Base-by-base conservation (phyloP, 768 basidiomycete species). In the Phlegmacium glaucopus region DNA sequence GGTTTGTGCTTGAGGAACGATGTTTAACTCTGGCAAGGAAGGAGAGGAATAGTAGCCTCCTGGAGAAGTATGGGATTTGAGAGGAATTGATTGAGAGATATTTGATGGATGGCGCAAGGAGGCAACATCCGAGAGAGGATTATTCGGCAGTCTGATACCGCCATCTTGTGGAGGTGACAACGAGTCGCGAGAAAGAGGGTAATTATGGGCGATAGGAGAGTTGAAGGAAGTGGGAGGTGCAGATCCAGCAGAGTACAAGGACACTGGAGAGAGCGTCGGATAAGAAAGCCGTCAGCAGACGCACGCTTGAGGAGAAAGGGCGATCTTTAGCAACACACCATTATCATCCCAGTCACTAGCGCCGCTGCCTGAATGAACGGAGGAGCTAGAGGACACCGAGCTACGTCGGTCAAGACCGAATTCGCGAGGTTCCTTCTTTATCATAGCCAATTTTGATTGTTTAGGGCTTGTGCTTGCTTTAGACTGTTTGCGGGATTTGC, bases 331-430 rank as follows among this genome's bases (percentile, higher is more conserved):
- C n/a, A 52, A 72, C 85, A 60, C 62, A 88, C 87, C 76, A 68
- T 68, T 79, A 63, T 90, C 88, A 61, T 91, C 88, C 87, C 88
- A 91, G 61, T 91, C 89, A 53, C 86, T 88, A 8, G 72, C 74
- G 37, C 75, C 79, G 54, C 77, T 75, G 54, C 74, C 75, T 0
- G 77, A 80, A 41, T 76, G 79, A 44, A 72, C 76, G 49, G 72
- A 84, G 53, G 66, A 76, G 27, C 63, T 78, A 0, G 83, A 80
- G 4, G 81, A 87, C 13, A 87, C 80, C 9, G 83, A 87, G 45
- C 75, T 71, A 39, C 87, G 75, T 26, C 86, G 72, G 15, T 70
- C 65, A 47, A 81, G 71, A 49, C 56, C 54, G 45, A 60, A 71
- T 50, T 84, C 82, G 37, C 64, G 66, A 10, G 76, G 75, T 62